Conservation (phyloP, 176 grass and related monocot genomes). For the Oryza coarctata region DNA sequence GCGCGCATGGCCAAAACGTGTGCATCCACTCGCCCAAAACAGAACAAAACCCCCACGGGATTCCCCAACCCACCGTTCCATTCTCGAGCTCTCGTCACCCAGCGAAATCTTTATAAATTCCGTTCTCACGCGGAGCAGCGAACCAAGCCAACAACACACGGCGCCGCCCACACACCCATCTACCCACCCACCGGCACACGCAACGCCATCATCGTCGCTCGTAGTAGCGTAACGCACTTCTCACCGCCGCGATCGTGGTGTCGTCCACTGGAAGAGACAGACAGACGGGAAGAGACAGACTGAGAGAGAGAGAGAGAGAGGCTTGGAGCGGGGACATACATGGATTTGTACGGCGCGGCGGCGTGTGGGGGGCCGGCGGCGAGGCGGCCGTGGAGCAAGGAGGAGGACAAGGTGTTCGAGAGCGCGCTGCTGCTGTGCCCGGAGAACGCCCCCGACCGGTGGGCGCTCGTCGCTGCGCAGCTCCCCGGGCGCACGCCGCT, state of each 20-base stretch:
- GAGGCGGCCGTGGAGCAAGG: slow-evolving; percentile 54
- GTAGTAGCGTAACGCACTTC: not conserved
- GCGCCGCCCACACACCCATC: slow-evolving; percentile 22
- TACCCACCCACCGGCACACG: slow-evolving; percentile 13
- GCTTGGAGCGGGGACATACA: slow-evolving; percentile 29
- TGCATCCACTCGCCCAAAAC: not conserved
- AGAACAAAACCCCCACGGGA: slow-evolving; percentile 16
- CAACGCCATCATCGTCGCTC: not conserved
- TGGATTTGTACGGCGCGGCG: slow-evolving; percentile 37
- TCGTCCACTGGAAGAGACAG: not conserved
- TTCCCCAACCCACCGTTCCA: not conserved
- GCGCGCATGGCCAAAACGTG: slow-evolving; percentile 39
- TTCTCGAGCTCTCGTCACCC: not conserved
- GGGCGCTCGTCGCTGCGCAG: slow-evolving; percentile 54
- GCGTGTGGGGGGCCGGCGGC: not conserved
- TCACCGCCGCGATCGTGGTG: not conserved
- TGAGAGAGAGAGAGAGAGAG: no score
- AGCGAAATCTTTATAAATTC: slow-evolving; percentile 26
- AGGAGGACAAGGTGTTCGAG: slow-evolving; percentile 95
- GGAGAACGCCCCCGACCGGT: slow-evolving; percentile 58
- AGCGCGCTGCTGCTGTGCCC: slow-evolving; percentile 62
- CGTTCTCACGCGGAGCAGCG: slow-evolving; percentile 34
- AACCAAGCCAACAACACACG: slow-evolving; percentile 35
- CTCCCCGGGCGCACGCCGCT: slow-evolving; percentile 49
- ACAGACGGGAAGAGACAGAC: not conserved